phyloP scores from a whole-genome alignment of 805 yeast species.

The Wickerhamiella brachini region DNA sequence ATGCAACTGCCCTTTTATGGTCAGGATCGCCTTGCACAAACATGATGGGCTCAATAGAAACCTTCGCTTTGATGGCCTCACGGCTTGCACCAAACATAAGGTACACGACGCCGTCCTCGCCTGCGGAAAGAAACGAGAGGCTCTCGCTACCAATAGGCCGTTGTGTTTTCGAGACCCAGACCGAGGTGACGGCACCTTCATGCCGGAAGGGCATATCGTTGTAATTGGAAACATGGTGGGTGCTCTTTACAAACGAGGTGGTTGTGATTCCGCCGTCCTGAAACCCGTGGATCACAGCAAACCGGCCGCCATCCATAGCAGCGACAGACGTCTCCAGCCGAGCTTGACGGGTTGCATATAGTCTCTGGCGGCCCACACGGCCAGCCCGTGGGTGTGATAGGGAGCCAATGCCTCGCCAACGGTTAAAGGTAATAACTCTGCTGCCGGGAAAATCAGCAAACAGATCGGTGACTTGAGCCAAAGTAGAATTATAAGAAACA shows the following conservation, averaged over 20 bases:
- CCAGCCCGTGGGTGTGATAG: conserved; percentile 22
- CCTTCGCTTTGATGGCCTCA: background rate
- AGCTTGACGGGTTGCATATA: conserved; percentile 14
- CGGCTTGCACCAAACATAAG: conserved; percentile 2
- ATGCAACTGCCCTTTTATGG: background rate
- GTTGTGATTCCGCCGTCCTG: conserved; percentile 17
- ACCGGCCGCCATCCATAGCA: conserved; percentile 19
- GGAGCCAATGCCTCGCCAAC: conserved; percentile 16
- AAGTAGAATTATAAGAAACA: conserved; percentile 15
- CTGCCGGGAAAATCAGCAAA: conserved; percentile 16
- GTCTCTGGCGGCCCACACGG: conserved; percentile 16
- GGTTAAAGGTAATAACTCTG: conserved; percentile 16
- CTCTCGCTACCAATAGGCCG: conserved; percentile 3
- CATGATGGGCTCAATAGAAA: background rate
- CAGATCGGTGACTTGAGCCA: conserved; percentile 14
- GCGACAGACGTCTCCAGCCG: conserved; percentile 9
- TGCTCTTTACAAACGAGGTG: conserved; percentile 15
- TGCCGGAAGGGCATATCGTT: conserved; percentile 14
- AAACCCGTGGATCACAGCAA: conserved; percentile 21
- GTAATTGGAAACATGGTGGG: conserved; percentile 17
- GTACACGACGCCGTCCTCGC: conserved; percentile 10
- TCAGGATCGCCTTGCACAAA: background rate
- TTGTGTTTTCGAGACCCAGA: conserved; percentile 17
- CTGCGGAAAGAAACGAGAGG: conserved; percentile 9
- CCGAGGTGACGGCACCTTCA: conserved; percentile 14